Percentiles rank a stretch among this genome's conserved stretches.
These are phyloP conservation scores for Aspergillus sergii DNA, from an alignment of 2,329 filamentous ascomycete species.

Conservation along the genomic window DNA sequence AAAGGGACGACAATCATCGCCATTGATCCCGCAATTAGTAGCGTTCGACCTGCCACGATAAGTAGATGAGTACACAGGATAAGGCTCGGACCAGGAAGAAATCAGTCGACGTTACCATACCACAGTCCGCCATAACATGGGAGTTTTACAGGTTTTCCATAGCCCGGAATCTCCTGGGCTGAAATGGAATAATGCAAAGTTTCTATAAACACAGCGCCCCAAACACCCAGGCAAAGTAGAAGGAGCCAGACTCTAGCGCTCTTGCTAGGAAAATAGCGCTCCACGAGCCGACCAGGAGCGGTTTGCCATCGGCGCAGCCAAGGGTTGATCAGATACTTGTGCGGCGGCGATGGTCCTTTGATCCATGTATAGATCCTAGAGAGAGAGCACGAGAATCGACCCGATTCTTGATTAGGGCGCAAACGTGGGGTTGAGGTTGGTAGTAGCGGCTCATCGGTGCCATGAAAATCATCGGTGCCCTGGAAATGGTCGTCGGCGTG, in stretches of 20 bases:
- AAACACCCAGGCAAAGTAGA: constrained; percentile 29
- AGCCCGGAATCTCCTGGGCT: constrained; percentile 33
- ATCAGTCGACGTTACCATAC: constrained; percentile 44
- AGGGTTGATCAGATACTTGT: constrained; percentile 37
- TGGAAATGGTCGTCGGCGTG: constrained; percentile 13
- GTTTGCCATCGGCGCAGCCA: constrained; percentile 37
- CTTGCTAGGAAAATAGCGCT: constrained; percentile 30
- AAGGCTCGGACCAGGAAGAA: neutral
- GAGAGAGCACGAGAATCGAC: constrained; percentile 27
- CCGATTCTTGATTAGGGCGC: constrained; percentile 1
- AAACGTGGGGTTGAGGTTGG: constrained; percentile 18
- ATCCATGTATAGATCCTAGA: constrained; percentile 30
- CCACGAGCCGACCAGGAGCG: constrained; percentile 35
- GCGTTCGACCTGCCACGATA: constrained; percentile 33
- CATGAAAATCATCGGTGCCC: constrained; percentile 18
- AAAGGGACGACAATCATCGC: constrained; percentile 60
- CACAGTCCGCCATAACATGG: constrained; percentile 38
- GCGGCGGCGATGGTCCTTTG: constrained; percentile 34
- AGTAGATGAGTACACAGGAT: constrained; percentile 4
- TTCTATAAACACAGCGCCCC: constrained; percentile 37
- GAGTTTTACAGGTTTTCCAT: constrained; percentile 38
- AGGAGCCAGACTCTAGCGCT: constrained; percentile 30
- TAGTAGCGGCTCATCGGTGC: constrained; percentile 25
- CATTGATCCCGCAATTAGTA: constrained; percentile 57
- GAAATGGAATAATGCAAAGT: constrained; percentile 34